Percentiles rank a stretch among this genome's conserved stretches.
Evolutionary conservation across 352 stramenopile species (phyloP).

Genomic region (Globisporangium spiculum): DNA sequence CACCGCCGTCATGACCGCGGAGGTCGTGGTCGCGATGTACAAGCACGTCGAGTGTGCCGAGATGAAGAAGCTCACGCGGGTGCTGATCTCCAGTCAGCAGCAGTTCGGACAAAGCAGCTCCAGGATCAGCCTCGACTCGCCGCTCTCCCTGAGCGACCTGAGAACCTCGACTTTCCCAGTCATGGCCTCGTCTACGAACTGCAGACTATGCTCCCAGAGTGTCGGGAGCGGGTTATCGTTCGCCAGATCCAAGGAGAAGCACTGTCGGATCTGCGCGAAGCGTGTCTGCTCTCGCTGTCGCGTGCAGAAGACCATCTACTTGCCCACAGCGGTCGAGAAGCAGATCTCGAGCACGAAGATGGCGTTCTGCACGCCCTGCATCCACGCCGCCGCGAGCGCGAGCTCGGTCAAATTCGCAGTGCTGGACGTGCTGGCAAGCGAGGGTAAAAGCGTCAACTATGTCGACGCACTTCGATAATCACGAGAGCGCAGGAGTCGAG

Average conservation of each 20-base stretch:
- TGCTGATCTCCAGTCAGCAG: background rate
- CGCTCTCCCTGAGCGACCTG: no score
- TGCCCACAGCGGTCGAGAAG: conserved; percentile 20
- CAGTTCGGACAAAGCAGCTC: no score
- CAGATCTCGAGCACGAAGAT: conserved; percentile 20
- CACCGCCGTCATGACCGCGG: background rate
- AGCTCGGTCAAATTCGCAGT: conserved; percentile 14
- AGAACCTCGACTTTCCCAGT: no score
- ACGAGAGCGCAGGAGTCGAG: no score
- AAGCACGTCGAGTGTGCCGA: conserved; percentile 22
- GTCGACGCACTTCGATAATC: no score
- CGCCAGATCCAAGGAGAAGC: conserved; percentile 2
- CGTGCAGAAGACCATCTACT: conserved; percentile 20
- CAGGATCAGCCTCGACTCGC: no score
- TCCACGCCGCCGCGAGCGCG: conserved; percentile 8
- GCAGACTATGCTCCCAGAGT: background rate
- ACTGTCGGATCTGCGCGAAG: conserved; percentile 7
- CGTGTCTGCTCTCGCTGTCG: conserved; percentile 21
- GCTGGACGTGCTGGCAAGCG: background rate
- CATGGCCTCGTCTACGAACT: no score
- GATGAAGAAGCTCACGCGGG: background rate
- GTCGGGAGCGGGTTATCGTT: background rate
- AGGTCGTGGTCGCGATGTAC: background rate
- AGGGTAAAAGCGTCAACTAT: no score
- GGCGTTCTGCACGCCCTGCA: conserved; percentile 29